Evolutionary conservation across 345 rosid species (phyloP).

Genomic region (Pugionium cornutum): DNA sequence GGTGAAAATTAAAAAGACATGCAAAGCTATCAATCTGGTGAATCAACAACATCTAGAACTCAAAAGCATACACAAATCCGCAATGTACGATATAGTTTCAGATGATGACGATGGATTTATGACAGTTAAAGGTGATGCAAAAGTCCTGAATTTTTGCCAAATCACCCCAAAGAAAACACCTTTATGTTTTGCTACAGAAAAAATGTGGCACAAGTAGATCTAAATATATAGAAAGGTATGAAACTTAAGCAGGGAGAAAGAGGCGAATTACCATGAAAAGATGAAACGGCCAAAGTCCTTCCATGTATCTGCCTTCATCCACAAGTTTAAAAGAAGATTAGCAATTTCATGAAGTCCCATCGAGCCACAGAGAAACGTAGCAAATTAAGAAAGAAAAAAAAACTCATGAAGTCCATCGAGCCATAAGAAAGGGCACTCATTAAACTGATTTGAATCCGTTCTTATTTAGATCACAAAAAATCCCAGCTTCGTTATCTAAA

Average conservation of each 20-base stretch:
- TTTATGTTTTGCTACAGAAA: too few relatives aligned
- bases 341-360: constrained; percentile 9
- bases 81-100: neutral
- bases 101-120: neutral
- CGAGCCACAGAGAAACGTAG: neutral
- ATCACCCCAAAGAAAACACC: neutral
- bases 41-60: neutral
- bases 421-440: neutral
- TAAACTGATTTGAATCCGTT: neutral
- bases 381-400: neutral
- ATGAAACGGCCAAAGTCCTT: constrained; percentile 44
- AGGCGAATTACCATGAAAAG: constrained; percentile 49
- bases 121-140: neutral
- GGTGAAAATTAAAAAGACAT: constrained; percentile 20
- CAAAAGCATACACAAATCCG: neutral
- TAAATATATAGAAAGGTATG: neutral
- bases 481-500: too few relatives aligned
- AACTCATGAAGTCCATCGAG: neutral
- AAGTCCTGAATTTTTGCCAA: neutral
- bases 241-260: constrained; percentile 20
- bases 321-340: constrained; percentile 45
- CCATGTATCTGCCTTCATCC: constrained; percentile 82
- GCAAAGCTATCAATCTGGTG: neutral
- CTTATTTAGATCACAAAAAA: neutral
- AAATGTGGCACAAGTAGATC: neutral